Base-by-base conservation (phyloP, 768 basidiomycete species). In the Pisolithus marmoratus region DNA sequence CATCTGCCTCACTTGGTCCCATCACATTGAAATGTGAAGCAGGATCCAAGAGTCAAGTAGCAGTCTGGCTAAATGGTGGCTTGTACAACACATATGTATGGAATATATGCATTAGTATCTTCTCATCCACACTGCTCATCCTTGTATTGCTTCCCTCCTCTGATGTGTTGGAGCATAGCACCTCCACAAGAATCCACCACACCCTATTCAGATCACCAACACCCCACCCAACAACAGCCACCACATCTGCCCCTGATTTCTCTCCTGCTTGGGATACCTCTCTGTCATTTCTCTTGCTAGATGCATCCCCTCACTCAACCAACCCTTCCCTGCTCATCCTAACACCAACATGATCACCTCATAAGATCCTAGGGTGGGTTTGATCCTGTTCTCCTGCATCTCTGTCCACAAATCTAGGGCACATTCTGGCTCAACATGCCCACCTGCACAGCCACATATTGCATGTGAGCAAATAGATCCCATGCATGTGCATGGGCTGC, bases 391-490 rank as follows among this genome's bases (percentile, higher is more conserved):
- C 60, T 92, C 89, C 2, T 87, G 89, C 92, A 98, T 93, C 66
- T 98, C 95, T 23, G 79, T 83, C 81, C 89, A 96, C 1, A 98
- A 74, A 63, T 99, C 96, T 52, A 95, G 73, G 0, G 95, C 96
- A 40, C 90, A 84, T 63, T 96, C 92, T 0, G 93, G 90, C 58
- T 94, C 87, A 1, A 87, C 82, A 22, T 72, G 72, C 5, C 78
- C 72, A 5, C 34, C 34, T 14, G 76, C 74, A 17, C 61, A 71
- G 1, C 86, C 86, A 56, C 94, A 97, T 96, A 94, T 43, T 95
- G 90, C 90, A 96, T 94, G 67, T 99, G 95, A 2, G 88, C 74
- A 66, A 91, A 97, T 37, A 97, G 79, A 62, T 98, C 91, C 91
- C 92, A 96, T 3, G 90, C 94, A 54, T 90, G n/a, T 0, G 89